Base-by-base conservation (phyloP, 768 basidiomycete species). In the Hericium erinaceus region DNA sequence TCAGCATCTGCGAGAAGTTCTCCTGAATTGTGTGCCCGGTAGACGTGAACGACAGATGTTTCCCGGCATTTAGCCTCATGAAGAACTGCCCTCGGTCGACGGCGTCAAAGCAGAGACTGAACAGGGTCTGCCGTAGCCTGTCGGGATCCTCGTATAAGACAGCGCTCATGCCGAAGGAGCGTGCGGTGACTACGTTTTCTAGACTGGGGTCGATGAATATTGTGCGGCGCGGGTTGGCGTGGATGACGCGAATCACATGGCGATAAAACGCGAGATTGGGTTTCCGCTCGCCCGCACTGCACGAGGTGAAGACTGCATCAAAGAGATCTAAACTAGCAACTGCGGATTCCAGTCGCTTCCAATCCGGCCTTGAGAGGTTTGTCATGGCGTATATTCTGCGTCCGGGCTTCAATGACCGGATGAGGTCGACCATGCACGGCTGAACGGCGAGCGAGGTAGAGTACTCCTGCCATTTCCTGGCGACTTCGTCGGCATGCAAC, bases 141-240 rank as follows among this genome's bases (percentile, higher is more conserved):
- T 64, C 67, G 10, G 66, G 63, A 38, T 73, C 65, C 52, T 80
- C 75, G 48, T 79, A 81, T 24, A 82, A 69, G 59, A 84, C 76
- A 2, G 81, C 81, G 41, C 75, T 71, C 51, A 83, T 69, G 10
- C 83, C 83, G 8, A 83, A 69, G 0, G 80, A 82, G 3, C 79
- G 76, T 7, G 82, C 81, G 2, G 79, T 74, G 7, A 81, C 61
- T 3, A 84, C 77, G 57, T 84, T 83, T 62, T 83, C 83, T 10
- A 73, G 69, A 57, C 80, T 80, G 68, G 82, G 81, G 55, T 84
- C 83, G 9, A 84, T 74, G 61, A 83, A 83, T 28, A 82, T 77
- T 0, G 76, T 74, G 1, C 65, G 69, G 2, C 62, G 61, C 1
- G 81, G 81, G 51, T 82, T 77, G 9, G 74, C 63, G 12, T 73